Percentiles rank a stretch among this genome's conserved stretches.
Conservation (phyloP, 225 moss, liverwort and hornwort species). For the Antitrichia curtipendula region DNA sequence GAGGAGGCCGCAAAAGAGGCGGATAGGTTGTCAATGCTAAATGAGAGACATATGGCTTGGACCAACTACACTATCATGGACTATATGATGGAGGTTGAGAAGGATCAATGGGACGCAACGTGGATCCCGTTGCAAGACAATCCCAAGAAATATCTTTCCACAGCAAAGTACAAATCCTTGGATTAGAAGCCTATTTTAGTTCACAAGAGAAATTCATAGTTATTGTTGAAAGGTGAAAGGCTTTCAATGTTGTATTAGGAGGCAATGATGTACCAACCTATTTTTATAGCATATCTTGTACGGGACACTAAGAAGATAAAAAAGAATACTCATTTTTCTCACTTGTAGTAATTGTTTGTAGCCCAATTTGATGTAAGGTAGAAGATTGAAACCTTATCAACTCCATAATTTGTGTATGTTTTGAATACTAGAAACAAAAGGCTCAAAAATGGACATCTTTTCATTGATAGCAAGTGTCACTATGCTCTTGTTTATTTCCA, state of each 20-base stretch:
- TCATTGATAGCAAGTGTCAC: background rate
- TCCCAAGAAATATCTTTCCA: background rate
- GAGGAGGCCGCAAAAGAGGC: background rate
- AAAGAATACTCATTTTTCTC: no score
- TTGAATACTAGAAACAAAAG: no score
- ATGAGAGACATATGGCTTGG: background rate
- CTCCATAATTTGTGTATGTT: rapidly evolving
- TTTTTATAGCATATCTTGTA: background rate
- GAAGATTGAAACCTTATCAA: background rate
- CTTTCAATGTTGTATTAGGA: rapidly evolving
- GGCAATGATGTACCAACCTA: background rate
- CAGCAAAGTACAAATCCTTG: background rate
- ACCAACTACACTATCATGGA: background rate
- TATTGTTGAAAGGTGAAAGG: background rate
- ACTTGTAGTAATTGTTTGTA: background rate
- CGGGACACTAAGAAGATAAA: rapidly evolving
- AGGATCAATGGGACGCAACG: background rate
- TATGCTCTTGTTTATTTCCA: background rate
- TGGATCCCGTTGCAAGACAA: background rate
- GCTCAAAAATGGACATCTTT: no score
- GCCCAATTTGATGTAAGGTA: rapidly evolving
- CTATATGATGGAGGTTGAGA: background rate
- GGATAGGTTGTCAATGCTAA: background rate
- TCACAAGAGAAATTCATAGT: background rate
- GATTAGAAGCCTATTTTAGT: no score